Conservation (phyloP, 148 eudicot genomes). For the Rheum nobile region DNA sequence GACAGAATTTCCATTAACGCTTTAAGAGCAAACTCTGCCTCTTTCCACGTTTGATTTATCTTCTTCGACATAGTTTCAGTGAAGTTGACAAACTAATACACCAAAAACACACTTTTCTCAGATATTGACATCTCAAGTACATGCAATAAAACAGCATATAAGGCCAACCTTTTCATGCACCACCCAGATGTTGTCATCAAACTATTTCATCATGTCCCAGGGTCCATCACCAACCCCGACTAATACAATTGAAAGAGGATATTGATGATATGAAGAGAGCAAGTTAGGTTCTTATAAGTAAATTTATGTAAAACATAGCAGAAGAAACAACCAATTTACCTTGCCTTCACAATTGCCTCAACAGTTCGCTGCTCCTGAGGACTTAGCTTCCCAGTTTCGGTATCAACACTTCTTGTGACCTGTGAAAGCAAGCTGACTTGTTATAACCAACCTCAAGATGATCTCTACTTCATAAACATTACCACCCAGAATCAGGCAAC, state of each 20-base stretch:
- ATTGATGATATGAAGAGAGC: conserved; percentile 41
- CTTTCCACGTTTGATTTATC: conserved; percentile 51
- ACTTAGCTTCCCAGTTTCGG: conserved; percentile 58
- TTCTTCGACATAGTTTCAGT: conserved; percentile 80
- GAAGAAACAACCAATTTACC: conserved; percentile 24
- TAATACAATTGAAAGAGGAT: conserved; percentile 81
- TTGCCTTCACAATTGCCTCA: conserved; percentile 79
- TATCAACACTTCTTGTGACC: conserved; percentile 98
- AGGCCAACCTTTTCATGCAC: background rate
- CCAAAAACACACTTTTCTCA: conserved; percentile 3
- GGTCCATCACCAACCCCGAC: conserved; percentile 99
- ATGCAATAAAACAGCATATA: background rate
- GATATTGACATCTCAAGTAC: background rate
- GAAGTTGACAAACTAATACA: conserved; percentile 81
- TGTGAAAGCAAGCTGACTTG: conserved; percentile 16
- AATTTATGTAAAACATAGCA: background rate
- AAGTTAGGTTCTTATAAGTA: background rate
- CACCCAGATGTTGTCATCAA: conserved; percentile 65
- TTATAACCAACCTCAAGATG: background rate
- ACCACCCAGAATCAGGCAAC: conserved; percentile 3
- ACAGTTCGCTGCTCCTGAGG: conserved; percentile 88
- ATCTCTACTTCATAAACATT: background rate
- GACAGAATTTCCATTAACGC: conserved; percentile 94
- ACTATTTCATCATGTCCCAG: conserved; percentile 98
- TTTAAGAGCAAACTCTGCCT: conserved; percentile 81